Evolutionary conservation across 1,284 basidiomycete genomes (phyloP).

Genomic region (Cryptococcus sp.): DNA sequence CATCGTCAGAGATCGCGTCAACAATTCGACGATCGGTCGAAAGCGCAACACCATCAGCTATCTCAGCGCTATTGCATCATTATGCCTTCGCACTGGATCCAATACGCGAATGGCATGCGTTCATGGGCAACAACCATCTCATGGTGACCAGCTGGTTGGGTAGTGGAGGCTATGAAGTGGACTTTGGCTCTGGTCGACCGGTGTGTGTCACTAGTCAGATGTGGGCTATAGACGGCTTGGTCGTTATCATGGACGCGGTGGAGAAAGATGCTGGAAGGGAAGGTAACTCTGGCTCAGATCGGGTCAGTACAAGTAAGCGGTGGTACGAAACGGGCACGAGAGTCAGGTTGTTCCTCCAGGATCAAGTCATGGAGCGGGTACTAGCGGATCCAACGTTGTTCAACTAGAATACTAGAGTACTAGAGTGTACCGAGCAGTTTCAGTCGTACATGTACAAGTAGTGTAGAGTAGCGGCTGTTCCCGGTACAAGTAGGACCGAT

Average conservation of each 20-base stretch:
- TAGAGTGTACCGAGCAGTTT: too few relatives aligned
- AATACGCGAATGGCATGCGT: constrained; percentile 53
- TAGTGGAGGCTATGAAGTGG: constrained; percentile 52
- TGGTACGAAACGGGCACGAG: constrained; percentile 45
- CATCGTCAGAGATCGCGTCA: constrained; percentile 25
- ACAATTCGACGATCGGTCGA: constrained; percentile 47
- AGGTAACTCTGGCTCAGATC: background rate
- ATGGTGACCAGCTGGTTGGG: constrained; percentile 56
- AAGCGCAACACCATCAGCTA: constrained; percentile 33
- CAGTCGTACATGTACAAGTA: too few relatives aligned
- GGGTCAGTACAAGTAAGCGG: background rate
- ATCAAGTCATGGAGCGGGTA: constrained; percentile 45
- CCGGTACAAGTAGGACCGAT: too few relatives aligned
- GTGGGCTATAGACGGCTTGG: constrained; percentile 54
- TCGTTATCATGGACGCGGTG: constrained; percentile 53
- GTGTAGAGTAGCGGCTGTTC: too few relatives aligned
- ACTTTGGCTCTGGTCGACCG: constrained; percentile 51
- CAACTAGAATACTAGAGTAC: too few relatives aligned
- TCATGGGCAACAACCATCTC: constrained; percentile 52
- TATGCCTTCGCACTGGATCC: constrained; percentile 50
- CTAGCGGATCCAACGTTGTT: constrained; percentile 34
- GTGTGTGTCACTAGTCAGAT: constrained; percentile 51
- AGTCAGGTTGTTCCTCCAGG: constrained; percentile 41
- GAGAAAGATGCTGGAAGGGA: constrained; percentile 1
- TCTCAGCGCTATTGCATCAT: constrained; percentile 54